Base-by-base conservation (phyloP, 768 basidiomycete species). In the Hericium erinaceus region DNA sequence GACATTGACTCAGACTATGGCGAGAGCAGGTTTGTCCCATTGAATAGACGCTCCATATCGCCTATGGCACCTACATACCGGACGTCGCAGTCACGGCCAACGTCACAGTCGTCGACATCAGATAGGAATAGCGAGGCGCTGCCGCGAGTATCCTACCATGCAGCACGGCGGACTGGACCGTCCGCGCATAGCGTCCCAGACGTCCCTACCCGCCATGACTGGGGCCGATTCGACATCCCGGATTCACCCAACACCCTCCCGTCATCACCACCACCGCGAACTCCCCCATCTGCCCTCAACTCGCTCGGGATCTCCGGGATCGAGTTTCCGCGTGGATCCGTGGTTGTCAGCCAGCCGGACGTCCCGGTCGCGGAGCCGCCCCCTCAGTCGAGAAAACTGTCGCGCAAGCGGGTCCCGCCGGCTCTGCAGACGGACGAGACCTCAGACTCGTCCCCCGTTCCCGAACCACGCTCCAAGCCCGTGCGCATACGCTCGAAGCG, bases 41-140 rank as follows among this genome's bases (percentile, higher is more conserved):
- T 90, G 52, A 85, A 87, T 65, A 80, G 87, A 37, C 78, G 78
- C 60, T 81, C 83, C 12, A 68, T 87, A 4, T 89, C 88, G 4
- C 86, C 88, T 3, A 84, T 88, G 83, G 85, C 87, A 24, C 60
- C 57, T 12, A 50, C 52, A 53, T 57, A 20, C 39, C 57, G 44
- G 48, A 40, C 44, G 9, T 38, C 13, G n/a, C 65, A 69, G 24
- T 72, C 53, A 38, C 77, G 60, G n/a, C 62, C 11, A 69, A 73
- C 48, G 65, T 71, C 2, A 2, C 51, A 51, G 28, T 78, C 78
- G 6, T 75, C 77, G 1, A 65, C 66, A 1, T 63, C 57, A 2
- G 62, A 63, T 40, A 56, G 50, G 18, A 48, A 55, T n/a, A 24
- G 9, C 4, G 37, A 38, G 10, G 26, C 60, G 33, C 61, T 52